These are phyloP conservation scores for Megacollybia platyphylla DNA, from an alignment of 1,284 basidiomycete species.

Conservation along the genomic window DNA sequence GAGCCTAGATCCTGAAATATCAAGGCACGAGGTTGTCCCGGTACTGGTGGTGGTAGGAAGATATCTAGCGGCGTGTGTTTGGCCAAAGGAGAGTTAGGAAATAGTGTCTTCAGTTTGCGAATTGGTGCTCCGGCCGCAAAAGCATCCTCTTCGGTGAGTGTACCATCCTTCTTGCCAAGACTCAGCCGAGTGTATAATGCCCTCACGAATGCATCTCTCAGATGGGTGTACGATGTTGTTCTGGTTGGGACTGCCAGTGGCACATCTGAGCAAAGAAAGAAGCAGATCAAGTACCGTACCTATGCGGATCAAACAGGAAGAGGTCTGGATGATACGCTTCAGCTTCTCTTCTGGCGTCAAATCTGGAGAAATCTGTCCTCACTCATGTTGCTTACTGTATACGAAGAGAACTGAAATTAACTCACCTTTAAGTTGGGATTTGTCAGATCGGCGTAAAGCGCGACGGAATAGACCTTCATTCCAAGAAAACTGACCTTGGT, in stretches of 20 bases:
- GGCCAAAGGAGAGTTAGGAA: constrained; percentile 53
- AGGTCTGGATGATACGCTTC: constrained; percentile 50
- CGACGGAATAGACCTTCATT: constrained; percentile 78
- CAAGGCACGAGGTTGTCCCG: constrained; percentile 35
- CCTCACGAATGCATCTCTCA: constrained; percentile 79
- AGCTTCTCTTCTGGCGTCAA: constrained; percentile 60
- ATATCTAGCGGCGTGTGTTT: constrained; percentile 63
- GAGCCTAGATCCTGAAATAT: constrained; percentile 63
- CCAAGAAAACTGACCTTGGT: constrained; percentile 44
- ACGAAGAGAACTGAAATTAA: background rate
- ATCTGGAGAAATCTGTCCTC: constrained; percentile 22
- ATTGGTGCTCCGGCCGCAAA: constrained; percentile 46
- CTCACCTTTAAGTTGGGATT: constrained; percentile 45
- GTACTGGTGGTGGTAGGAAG: constrained; percentile 43
- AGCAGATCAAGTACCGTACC: constrained; percentile 22
- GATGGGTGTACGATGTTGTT: constrained; percentile 68
- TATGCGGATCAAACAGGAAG: constrained; percentile 66
- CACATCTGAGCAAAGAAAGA: background rate
- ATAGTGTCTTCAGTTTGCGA: constrained; percentile 61
- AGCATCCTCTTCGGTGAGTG: constrained; percentile 45
- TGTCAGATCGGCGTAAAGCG: constrained; percentile 70
- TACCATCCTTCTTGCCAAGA: constrained; percentile 34
- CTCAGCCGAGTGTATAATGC: constrained; percentile 58
- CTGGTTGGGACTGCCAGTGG: constrained; percentile 59
- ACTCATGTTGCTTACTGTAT: background rate